These are phyloP conservation scores for Asterophora lycoperdoides DNA, from an alignment of 768 basidiomycete species.

Conservation along the genomic window DNA sequence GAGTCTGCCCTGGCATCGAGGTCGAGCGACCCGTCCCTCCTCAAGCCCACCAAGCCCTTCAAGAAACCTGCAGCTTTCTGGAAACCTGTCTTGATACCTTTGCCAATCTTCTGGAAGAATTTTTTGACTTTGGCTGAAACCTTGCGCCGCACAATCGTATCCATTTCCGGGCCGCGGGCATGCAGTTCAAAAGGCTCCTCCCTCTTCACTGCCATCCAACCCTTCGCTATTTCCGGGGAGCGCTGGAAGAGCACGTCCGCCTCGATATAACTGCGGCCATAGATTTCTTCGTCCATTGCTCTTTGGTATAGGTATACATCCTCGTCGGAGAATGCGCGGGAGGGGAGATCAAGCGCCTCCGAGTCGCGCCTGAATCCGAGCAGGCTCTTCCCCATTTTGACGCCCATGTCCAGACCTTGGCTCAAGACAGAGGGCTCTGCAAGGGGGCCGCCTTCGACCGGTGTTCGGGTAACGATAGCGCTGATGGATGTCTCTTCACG, in stretches of 20 bases:
- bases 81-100: not conserved
- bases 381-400: not conserved
- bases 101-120: not conserved
- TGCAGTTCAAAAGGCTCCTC: no score
- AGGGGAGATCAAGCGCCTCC: not conserved
- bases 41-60: not conserved
- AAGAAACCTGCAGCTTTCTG: not conserved
- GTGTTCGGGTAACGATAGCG: not conserved
- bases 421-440: not conserved
- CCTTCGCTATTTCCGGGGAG: no score
- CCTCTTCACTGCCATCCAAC: no score
- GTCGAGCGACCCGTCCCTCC: not conserved
- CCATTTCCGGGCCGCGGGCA: not conserved
- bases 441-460: not conserved
- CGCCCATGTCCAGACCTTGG: no score
- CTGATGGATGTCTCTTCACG: not conserved
- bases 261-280: not conserved
- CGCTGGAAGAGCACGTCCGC: no score
- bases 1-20: not conserved
- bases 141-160: not conserved
- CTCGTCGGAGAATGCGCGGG: slow-evolving; percentile 2
- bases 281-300: slow-evolving; percentile 1
- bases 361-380: not conserved
- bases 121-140: not conserved
- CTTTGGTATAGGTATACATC: slow-evolving; percentile 1